phyloP scores from a whole-genome alignment of 78 protist genomes.

The Capsaspora owczarzaki region DNA sequence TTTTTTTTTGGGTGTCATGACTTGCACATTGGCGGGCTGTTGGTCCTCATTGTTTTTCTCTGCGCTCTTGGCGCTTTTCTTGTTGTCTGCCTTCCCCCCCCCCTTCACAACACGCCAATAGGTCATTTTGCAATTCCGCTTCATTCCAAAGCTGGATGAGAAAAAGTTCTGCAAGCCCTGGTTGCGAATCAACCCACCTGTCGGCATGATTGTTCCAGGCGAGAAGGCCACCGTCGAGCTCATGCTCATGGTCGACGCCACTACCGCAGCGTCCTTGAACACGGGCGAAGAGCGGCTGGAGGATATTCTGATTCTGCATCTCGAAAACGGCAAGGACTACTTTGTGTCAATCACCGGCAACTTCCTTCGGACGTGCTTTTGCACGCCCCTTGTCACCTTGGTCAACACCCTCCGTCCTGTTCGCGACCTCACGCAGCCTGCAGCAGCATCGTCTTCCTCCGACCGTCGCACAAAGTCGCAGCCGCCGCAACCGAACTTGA shows the following conservation, averaged over 20 bases:
- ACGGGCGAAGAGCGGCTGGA: slow-evolving; percentile 34
- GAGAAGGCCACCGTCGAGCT: slow-evolving; percentile 11
- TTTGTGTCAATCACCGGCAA: slow-evolving; percentile 46
- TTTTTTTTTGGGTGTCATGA: not conserved
- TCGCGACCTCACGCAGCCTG: no score
- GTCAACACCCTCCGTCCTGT: no score
- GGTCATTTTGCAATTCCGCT: slow-evolving; percentile 54
- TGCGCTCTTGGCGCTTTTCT: no score
- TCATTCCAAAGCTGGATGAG: slow-evolving; percentile 62
- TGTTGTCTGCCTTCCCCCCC: not conserved
- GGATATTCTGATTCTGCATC: slow-evolving; percentile 66
- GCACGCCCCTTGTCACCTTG: slow-evolving; percentile 52
- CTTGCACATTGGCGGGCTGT: no score
- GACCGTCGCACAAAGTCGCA: no score
- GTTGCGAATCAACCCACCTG: slow-evolving; percentile 55
- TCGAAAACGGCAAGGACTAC: slow-evolving; percentile 68
- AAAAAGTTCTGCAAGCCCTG: slow-evolving; percentile 42
- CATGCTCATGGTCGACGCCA: slow-evolving; percentile 10
- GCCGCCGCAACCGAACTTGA: no score
- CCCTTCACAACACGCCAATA: not conserved
- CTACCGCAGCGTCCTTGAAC: slow-evolving; percentile 34
- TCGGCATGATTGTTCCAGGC: slow-evolving; percentile 51
- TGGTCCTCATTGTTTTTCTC: not conserved
- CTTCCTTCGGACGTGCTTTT: slow-evolving; percentile 45
- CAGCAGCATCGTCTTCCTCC: no score